These are phyloP conservation scores for Pleurotus eryngii DNA, from an alignment of 768 basidiomycete species.

Conservation along the genomic window DNA sequence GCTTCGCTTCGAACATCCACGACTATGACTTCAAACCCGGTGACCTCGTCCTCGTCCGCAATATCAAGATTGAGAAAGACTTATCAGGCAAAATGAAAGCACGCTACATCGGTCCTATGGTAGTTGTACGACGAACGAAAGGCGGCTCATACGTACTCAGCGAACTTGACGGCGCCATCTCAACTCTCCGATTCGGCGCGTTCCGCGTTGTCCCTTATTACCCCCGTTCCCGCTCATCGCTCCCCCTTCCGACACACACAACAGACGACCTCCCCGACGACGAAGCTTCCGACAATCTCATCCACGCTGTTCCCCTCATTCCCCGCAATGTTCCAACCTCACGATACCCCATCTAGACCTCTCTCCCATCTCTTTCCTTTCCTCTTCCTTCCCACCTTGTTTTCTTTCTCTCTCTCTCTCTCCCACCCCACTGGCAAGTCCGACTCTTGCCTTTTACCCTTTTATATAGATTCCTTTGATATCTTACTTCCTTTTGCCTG, in stretches of 20 bases:
- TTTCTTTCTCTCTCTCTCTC: background rate
- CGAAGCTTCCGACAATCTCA: background rate
- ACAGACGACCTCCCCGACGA: background rate
- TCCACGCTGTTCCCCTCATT: background rate
- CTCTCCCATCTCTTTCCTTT: background rate
- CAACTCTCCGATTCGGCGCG: constrained; percentile 3
- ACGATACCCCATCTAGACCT: background rate
- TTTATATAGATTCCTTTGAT: no score
- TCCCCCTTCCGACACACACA: background rate
- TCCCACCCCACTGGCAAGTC: background rate
- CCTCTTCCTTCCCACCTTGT: background rate
- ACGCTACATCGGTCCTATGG: constrained; percentile 23
- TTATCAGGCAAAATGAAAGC: constrained; percentile 15
- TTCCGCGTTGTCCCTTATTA: constrained; percentile 15
- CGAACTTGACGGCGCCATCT: constrained; percentile 11
- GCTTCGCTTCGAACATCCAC: constrained; percentile 14
- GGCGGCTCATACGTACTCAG: constrained; percentile 13
- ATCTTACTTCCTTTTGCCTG: background rate
- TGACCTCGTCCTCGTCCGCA: constrained; percentile 23
- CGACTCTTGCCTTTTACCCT: no score
- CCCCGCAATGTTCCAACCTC: background rate
- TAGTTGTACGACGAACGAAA: constrained; percentile 15
- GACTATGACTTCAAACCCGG: constrained; percentile 24
- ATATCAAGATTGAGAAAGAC: constrained; percentile 20
- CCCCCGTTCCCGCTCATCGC: background rate